Evolutionary conservation across 2,329 filamentous ascomycete species (phyloP), one percentile per base, ranked within the genome.

Genomic region (Penicillium sumatraense): DNA sequence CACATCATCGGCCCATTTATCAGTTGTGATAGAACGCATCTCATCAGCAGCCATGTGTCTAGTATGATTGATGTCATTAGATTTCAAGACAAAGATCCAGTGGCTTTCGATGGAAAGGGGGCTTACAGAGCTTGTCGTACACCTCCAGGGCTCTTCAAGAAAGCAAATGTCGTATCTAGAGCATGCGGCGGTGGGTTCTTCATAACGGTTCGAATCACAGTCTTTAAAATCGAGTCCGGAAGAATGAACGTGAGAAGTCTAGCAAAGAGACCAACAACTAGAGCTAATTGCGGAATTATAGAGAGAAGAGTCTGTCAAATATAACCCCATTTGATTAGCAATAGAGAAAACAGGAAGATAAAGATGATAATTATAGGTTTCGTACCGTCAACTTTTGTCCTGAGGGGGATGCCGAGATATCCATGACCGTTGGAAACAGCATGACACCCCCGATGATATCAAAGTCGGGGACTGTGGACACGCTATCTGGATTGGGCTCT

Each of bases 371-470:
- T 29, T 10, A 24, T 23, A 18, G 3, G 2, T 33, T n/a, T 64
- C 65, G 8, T 54, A 76, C 74, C 47, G 68, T 73, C 42, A 87
- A 72, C 45, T 81, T 81, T 52, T 73, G 73, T 1, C 89, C 89
- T 24, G 79, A 85, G 0, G 82, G 79, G 1, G 86, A 89, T 53
- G 76, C 72, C 9, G 85, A 84, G 58, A 93, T 86, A 72, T 91
- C 83, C n/a, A 86, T 81, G 33, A 93, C 81, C 1, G 89, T 91
- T 1, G 89, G 89, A 68, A 91, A 91, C 16, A 93, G 79, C 53
- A 92, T 78, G 38, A 91, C 78, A 1, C 82, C 88, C 0, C 77
- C 75, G 26, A 75, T 63, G 21, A 80, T 72, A 55, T 76, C 72
- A 41, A 78, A 74, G 10, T 64, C 57, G 6, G 52, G 55, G 4